phyloP scores from a whole-genome alignment of 352 stramenopile genomes.

The Phytophthora pluvialis region DNA sequence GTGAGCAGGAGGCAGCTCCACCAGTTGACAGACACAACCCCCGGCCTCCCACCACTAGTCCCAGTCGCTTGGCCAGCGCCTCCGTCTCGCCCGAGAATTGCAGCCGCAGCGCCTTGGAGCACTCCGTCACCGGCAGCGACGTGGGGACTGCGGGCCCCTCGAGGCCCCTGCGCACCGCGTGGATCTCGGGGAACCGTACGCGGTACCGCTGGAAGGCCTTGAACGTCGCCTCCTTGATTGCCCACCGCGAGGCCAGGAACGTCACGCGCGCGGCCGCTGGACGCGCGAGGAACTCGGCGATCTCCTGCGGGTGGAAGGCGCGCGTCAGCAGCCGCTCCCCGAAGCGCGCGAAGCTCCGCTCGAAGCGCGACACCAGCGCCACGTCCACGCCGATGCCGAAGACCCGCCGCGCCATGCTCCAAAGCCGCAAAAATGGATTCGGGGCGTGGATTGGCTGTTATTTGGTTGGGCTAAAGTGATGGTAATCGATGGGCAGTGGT shows the following conservation, averaged over 20 bases:
- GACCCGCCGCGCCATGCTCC: slow-evolving; percentile 34
- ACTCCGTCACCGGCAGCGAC: slow-evolving; percentile 31
- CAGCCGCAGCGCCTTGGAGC: slow-evolving; percentile 52
- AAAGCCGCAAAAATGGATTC: neutral
- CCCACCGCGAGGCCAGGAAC: slow-evolving; percentile 85
- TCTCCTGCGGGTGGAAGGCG: slow-evolving; percentile 72
- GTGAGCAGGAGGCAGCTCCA: neutral
- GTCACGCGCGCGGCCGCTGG: slow-evolving; percentile 39
- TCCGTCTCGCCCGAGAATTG: slow-evolving; percentile 69
- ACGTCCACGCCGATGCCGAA: slow-evolving; percentile 83
- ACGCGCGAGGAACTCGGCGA: slow-evolving; percentile 62
- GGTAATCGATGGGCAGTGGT: neutral
- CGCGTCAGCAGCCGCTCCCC: slow-evolving; percentile 66
- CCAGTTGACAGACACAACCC: neutral
- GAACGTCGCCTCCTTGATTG: slow-evolving; percentile 83
- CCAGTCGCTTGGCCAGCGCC: slow-evolving; percentile 55
- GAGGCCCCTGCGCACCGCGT: slow-evolving; percentile 23
- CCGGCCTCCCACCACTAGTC: slow-evolving; percentile 61
- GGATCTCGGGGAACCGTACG: slow-evolving; percentile 81
- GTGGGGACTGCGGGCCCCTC: slow-evolving; percentile 26
- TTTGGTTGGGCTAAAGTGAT: neutral
- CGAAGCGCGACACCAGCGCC: slow-evolving; percentile 62
- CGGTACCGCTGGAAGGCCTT: slow-evolving; percentile 86
- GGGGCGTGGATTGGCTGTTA: slow-evolving; percentile 6
- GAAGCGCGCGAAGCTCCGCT: slow-evolving; percentile 57